These are phyloP conservation scores for Macrophomina tecta DNA, from an alignment of 2,329 filamentous ascomycete species.

Conservation along the genomic window DNA sequence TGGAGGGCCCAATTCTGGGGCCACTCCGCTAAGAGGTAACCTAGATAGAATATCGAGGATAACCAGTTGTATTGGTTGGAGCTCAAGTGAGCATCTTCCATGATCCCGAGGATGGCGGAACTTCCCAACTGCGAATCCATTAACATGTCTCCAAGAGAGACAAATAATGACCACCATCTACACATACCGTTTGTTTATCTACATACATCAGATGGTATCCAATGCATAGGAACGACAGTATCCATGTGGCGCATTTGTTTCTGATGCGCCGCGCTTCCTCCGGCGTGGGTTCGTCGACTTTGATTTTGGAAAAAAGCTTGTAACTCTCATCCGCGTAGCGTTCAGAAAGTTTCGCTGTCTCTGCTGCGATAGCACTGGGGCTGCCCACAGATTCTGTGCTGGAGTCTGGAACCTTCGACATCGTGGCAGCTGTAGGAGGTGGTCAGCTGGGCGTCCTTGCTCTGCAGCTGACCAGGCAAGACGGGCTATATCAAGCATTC, in stretches of 20 bases:
- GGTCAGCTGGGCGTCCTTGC: background rate
- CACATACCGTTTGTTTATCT: constrained; percentile 44
- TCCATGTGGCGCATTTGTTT: constrained; percentile 46
- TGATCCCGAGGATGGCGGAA: constrained; percentile 41
- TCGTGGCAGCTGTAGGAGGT: background rate
- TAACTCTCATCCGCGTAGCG: constrained; percentile 52
- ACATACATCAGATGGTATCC: constrained; percentile 51
- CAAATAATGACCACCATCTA: background rate
- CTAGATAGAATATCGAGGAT: constrained; percentile 30
- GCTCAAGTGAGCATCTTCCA: constrained; percentile 39
- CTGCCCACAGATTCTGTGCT: background rate
- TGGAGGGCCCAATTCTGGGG: constrained; percentile 37
- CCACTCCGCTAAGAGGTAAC: constrained; percentile 36
- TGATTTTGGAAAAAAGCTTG: constrained; percentile 48
- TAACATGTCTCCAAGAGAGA: too few species aligned
- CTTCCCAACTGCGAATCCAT: constrained; percentile 29
- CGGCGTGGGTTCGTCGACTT: constrained; percentile 45
- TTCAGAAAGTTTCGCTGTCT: constrained; percentile 43
- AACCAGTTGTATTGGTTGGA: constrained; percentile 40
- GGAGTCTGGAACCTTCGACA: background rate
- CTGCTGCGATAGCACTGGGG: background rate
- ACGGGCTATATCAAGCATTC: background rate
- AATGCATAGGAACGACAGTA: constrained; percentile 48
- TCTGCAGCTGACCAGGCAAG: background rate
- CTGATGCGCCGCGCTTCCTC: constrained; percentile 41